Evolutionary conservation across 768 basidiomycete species (phyloP).

Genomic region (Coprinopsis sp.): DNA sequence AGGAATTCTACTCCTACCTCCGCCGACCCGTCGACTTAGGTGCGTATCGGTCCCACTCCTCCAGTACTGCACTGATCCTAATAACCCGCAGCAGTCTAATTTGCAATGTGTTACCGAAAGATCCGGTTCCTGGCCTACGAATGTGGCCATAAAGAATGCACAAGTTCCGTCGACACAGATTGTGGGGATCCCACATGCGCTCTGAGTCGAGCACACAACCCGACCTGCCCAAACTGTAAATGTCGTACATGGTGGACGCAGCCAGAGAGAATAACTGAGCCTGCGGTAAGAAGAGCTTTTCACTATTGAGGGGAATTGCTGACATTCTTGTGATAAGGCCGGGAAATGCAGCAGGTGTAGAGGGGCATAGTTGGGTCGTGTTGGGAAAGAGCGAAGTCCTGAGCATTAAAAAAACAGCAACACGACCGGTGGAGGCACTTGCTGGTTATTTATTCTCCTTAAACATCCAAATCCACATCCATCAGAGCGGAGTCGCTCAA

Average conservation of each 20-base stretch:
- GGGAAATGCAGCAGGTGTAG: neutral
- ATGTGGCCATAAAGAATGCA: slow-evolving; percentile 56
- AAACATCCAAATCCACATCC: slow-evolving; percentile 49
- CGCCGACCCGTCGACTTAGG: slow-evolving; percentile 41
- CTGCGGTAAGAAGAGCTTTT: slow-evolving; percentile 27
- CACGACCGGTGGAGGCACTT: too few species aligned
- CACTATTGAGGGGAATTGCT: neutral
- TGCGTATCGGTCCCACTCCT: slow-evolving; percentile 19
- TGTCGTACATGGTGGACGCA: slow-evolving; percentile 61
- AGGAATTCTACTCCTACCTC: slow-evolving; percentile 54
- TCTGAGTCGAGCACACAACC: slow-evolving; percentile 47
- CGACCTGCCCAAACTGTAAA: slow-evolving; percentile 36
- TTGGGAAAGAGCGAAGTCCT: neutral
- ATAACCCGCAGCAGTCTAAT: slow-evolving; percentile 15
- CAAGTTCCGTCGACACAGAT: slow-evolving; percentile 43
- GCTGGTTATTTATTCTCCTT: slow-evolving; percentile 12
- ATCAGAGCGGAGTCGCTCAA: slow-evolving; percentile 59
- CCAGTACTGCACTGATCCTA: slow-evolving; percentile 19
- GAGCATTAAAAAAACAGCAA: too few species aligned
- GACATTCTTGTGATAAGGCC: neutral
- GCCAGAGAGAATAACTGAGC: slow-evolving; percentile 48
- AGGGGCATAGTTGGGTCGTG: neutral
- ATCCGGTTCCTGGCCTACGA: slow-evolving; percentile 46
- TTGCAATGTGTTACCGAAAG: slow-evolving; percentile 59
- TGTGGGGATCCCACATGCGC: slow-evolving; percentile 43